Evolutionary conservation across 257 asterid genomes (phyloP).

Genomic region (Buddleja alternifolia): DNA sequence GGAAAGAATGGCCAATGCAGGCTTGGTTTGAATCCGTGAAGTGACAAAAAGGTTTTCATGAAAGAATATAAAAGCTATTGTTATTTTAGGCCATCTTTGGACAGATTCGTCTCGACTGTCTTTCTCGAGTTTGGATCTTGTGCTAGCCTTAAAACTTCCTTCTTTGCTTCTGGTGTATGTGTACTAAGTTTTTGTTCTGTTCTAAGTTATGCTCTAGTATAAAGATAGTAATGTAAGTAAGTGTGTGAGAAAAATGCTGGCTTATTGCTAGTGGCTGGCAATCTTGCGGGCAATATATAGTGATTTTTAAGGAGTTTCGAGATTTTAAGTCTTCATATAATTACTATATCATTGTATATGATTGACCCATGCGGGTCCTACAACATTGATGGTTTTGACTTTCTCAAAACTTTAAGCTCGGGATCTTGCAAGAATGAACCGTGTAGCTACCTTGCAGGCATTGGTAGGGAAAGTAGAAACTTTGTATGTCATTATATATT

Average conservation of each 20-base stretch:
- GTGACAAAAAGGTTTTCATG: background rate
- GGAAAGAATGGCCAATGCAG: conserved; percentile 74
- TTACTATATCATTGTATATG: no score
- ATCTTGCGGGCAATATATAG: background rate
- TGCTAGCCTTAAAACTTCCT: background rate
- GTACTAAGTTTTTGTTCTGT: background rate
- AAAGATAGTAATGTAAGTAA: background rate
- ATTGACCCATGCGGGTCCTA: no score
- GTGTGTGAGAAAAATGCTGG: background rate
- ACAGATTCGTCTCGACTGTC: no score
- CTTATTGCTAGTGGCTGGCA: background rate
- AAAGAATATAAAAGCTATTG: background rate
- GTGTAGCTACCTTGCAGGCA: conserved; percentile 14
- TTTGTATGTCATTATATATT: background rate
- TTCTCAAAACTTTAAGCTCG: no score
- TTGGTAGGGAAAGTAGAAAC: background rate
- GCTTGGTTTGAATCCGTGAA: conserved; percentile 28
- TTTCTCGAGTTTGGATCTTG: background rate
- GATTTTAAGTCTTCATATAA: no score
- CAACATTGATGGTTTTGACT: no score
- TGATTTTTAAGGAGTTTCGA: no score
- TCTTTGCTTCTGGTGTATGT: background rate
- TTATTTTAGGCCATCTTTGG: no score
- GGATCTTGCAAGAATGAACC: no score
- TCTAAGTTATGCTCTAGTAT: background rate